Conservation (phyloP, 148 eudicot species). For the Pouteria glomerata region DNA sequence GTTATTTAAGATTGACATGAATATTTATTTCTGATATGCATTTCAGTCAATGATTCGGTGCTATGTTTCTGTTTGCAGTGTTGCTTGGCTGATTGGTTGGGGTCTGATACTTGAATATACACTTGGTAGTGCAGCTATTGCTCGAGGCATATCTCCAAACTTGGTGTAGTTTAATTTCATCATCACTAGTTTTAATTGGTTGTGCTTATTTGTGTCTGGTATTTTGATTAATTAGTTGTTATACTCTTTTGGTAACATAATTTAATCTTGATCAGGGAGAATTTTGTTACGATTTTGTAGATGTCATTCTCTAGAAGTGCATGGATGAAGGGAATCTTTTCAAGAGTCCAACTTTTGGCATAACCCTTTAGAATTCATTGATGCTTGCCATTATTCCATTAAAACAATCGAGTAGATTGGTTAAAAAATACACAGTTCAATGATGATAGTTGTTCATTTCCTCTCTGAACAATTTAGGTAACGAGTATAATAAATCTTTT, state of each 20-base stretch:
- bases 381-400: too few relatives aligned
- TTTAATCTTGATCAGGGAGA: too few relatives aligned
- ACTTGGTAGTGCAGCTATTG: slow-evolving; percentile 62
- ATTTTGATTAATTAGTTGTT: background rate
- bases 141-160: slow-evolving; percentile 71
- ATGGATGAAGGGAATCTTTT: too few relatives aligned
- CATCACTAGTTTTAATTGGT: background rate
- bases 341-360: too few relatives aligned
- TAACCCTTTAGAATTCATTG: too few relatives aligned
- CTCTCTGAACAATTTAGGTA: too few relatives aligned
- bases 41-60: background rate
- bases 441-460: too few relatives aligned
- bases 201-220: background rate
- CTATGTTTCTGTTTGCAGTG: slow-evolving; percentile 24
- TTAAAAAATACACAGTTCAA: too few relatives aligned
- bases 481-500: too few relatives aligned
- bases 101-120: slow-evolving; percentile 62
- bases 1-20: background rate
- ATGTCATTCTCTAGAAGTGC: too few relatives aligned
- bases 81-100: slow-evolving; percentile 70
- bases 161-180: slow-evolving; percentile 31
- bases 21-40: background rate
- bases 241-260: background rate
- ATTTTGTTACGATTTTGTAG: too few relatives aligned
- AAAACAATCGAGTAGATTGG: too few relatives aligned